phyloP scores from a whole-genome alignment of 371 early-diverging fungal genomes.

The Zychaea mexicana region DNA sequence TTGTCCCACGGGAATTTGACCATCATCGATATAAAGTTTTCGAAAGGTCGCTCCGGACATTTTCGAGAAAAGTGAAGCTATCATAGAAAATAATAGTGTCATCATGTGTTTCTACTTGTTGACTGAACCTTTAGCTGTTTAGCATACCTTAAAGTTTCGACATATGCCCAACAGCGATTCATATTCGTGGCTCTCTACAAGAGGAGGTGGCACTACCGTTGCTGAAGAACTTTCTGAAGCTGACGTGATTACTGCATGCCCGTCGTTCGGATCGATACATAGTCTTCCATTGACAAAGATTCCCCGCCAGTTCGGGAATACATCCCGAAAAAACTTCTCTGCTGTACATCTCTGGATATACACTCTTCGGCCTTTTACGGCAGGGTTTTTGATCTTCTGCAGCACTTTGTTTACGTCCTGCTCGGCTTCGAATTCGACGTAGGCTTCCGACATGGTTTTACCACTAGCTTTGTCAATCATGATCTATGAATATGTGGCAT shows the following conservation, averaged over 20 bases:
- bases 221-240: no score
- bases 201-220: constrained; percentile 17
- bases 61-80: constrained; percentile 65
- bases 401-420: constrained; percentile 35
- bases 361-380: background rate
- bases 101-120: background rate
- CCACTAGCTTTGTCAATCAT: constrained; percentile 48
- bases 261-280: no score
- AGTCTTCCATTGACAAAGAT: constrained; percentile 29
- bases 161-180: constrained; percentile 57
- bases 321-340: constrained; percentile 51
- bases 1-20: constrained; percentile 67
- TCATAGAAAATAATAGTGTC: background rate
- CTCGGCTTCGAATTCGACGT: constrained; percentile 42
- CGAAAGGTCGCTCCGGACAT: constrained; percentile 68
- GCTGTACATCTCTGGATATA: constrained; percentile 49
- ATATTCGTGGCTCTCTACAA: constrained; percentile 61
- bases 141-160: constrained; percentile 61
- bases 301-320: constrained; percentile 61
- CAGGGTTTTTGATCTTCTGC: constrained; percentile 53
- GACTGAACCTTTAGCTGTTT: background rate
- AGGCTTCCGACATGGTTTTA: constrained; percentile 53
- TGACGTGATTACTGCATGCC: no score
- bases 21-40: constrained; percentile 64
- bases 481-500: constrained; percentile 8